These are phyloP conservation scores for Alternaria alternata DNA, from an alignment of 2,329 filamentous ascomycete genomes.

Conservation along the genomic window DNA sequence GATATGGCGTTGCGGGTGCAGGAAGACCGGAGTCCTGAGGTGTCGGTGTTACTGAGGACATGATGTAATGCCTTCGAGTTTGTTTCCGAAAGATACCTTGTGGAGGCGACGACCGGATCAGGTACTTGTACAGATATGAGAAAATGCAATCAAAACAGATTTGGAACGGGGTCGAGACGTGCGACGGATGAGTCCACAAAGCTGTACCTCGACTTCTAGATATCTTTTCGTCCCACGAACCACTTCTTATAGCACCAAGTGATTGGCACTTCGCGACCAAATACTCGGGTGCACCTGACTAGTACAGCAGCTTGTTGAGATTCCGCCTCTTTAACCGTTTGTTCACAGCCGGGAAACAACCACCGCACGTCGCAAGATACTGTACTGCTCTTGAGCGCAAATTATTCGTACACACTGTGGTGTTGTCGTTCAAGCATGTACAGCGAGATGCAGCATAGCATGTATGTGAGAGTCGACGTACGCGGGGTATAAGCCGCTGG, in stretches of 20 bases:
- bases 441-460: background rate
- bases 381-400: background rate
- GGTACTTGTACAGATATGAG: background rate
- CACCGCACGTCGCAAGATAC: background rate
- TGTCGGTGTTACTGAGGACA: conserved; percentile 38
- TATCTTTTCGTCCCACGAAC: background rate
- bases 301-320: background rate
- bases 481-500: conserved; percentile 1
- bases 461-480: background rate
- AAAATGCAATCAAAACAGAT: background rate
- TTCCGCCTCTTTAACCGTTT: background rate
- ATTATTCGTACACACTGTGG: background rate
- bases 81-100: background rate
- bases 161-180: too few species aligned
- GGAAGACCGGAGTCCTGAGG: conserved; percentile 34
- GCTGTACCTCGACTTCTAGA: background rate
- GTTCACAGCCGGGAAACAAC: background rate
- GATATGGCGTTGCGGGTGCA: conserved; percentile 15
- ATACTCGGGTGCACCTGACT: background rate
- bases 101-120: background rate
- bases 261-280: background rate
- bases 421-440: background rate
- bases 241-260: background rate
- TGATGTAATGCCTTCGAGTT: background rate
- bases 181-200: background rate